Base-by-base conservation (phyloP, 305 asterid genomes). In the Fraxinus xanthoxyloides region DNA sequence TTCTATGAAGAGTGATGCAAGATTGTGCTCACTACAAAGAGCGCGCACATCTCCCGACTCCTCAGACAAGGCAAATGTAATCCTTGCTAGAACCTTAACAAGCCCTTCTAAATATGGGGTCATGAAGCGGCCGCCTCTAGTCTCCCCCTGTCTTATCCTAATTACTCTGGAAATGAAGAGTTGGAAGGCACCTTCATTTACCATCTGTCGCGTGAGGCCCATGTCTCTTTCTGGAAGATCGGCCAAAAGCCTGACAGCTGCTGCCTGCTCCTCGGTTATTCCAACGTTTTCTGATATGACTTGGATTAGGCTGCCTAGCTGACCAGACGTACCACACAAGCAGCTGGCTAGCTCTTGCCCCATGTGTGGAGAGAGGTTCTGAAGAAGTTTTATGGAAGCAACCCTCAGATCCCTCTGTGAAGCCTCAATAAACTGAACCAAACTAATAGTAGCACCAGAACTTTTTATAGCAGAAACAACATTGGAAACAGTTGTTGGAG, bases 41-140 rank as follows among this genome's bases (percentile, higher is more conserved):
- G 88, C 76, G 24, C 84, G 84, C 5, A 92, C 89, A 6, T 88
- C 89, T 12, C 90, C 91, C 0, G 93, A 86, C 76, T 88, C 97
- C 10, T 88, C 90, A 7, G 90, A 87, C 74, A 94, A 73, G 78
- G 91, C 88, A 36, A 90, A 96, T 3, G 98, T 93, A 79, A 96
- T 84, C 80, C 99, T 90, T 19, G 95, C 80, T 8, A 96, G 97
- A 83, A 94, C 97, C 86, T 91, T 95, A 24, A 96, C 98, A 1
- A 96, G 98, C 78, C 99, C 99, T 82, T 94, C 99, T 31, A 92
- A 81, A 86, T 91, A 96, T 0, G 98, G 99, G 2, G 97, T 96
- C 90, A 93, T 84, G 73, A 94, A 96, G 40, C 98, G 97, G 84
- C 77, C 82, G 35, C 95, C 95, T 86, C 98, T 90, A 3, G 88